These are phyloP conservation scores for Entomophthora muscae DNA, from an alignment of 371 early-diverging fungal species.

Conservation along the genomic window DNA sequence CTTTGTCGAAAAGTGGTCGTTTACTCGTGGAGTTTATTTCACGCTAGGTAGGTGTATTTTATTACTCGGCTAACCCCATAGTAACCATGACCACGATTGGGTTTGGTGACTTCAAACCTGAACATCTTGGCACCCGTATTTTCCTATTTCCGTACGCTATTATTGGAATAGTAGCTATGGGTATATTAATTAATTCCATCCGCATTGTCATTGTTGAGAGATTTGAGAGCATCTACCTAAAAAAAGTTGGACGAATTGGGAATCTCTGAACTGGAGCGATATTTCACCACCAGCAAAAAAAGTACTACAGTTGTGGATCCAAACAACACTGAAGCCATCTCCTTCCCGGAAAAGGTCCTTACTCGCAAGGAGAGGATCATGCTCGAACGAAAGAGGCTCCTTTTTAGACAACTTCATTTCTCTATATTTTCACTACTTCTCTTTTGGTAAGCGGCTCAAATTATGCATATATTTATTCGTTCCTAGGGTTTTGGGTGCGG, in stretches of 20 bases:
- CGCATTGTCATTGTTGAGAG: constrained; percentile 2
- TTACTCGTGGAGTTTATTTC: constrained; percentile 7
- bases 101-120: constrained; percentile 7
- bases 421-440: neutral
- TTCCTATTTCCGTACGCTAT: constrained; percentile 8
- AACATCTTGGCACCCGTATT: neutral
- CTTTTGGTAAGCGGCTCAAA: constrained; percentile 5
- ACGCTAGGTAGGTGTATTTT: neutral
- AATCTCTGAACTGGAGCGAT: neutral
- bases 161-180: constrained; percentile 9
- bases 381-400: neutral
- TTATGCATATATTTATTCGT: neutral
- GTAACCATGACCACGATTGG: constrained; percentile 10
- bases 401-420: constrained; percentile 5
- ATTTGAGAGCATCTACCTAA: neutral
- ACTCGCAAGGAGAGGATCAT: neutral
- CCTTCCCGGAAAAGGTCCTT: neutral
- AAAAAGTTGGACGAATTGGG: neutral
- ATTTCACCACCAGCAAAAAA: neutral
- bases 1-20: neutral
- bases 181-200: constrained; percentile 6
- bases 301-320: neutral
- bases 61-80: neutral
- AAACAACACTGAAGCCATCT: neutral
- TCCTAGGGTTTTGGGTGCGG: constrained; percentile 8